phyloP scores from a whole-genome alignment of 805 yeast genomes.

The Metschnikowia reukaufii region DNA sequence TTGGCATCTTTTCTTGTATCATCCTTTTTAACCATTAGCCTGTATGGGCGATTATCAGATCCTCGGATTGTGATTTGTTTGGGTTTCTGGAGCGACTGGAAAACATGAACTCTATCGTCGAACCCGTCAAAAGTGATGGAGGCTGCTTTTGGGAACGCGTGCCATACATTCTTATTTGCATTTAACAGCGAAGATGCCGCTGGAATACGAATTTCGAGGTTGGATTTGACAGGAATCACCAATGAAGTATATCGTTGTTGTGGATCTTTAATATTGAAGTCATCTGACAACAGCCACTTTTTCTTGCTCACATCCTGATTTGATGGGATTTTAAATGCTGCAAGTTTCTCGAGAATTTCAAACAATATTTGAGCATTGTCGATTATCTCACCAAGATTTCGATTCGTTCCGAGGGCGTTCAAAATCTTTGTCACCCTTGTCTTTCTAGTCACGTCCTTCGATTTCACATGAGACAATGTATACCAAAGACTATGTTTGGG shows the following conservation, averaged over 20 bases:
- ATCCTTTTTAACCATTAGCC: conserved; percentile 82
- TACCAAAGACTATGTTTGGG: conserved; percentile 89
- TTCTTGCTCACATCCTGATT: conserved; percentile 23
- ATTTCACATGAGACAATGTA: conserved; percentile 66
- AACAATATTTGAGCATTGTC: conserved; percentile 37
- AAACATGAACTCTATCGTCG: conserved; percentile 65
- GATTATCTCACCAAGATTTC: conserved; percentile 19
- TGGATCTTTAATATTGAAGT: conserved; percentile 37
- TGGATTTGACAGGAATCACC: conserved; percentile 73
- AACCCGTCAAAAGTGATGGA: conserved; percentile 57
- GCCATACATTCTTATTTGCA: conserved; percentile 3
- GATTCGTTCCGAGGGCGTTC: conserved; percentile 17
- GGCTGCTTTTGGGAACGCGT: conserved; percentile 46
- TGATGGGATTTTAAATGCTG: conserved; percentile 39
- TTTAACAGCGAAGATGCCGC: conserved; percentile 34
- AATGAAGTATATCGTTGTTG: conserved; percentile 40
- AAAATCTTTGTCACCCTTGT: conserved; percentile 29
- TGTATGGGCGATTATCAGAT: conserved; percentile 70
- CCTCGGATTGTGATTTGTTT: conserved; percentile 74
- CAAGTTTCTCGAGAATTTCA: conserved; percentile 44
- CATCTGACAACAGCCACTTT: conserved; percentile 39
- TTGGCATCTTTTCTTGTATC: conserved; percentile 95
- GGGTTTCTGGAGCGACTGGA: conserved; percentile 86
- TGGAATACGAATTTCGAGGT: conserved; percentile 68
- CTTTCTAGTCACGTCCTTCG: conserved; percentile 40